Evolutionary conservation across 495 filamentous ascomycete species (phyloP).

Genomic region (Apodospora peruviana): DNA sequence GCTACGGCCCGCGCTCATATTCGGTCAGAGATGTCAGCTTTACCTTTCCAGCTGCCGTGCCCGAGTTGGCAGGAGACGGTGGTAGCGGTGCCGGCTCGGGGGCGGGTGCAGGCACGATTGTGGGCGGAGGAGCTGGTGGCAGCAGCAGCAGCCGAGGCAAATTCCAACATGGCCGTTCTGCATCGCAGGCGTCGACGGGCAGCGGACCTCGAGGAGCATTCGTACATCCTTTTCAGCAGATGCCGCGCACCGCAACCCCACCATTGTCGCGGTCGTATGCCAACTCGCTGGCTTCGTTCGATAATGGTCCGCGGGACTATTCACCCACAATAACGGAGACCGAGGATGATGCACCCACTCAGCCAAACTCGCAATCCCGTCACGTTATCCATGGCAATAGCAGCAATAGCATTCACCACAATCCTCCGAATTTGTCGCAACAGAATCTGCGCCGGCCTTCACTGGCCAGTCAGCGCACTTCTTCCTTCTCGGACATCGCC

Average conservation of each 20-base stretch:
- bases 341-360: constrained; percentile 35
- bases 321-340: constrained; percentile 45
- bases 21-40: constrained; percentile 27
- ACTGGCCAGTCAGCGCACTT: constrained; percentile 36
- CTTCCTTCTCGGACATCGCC: constrained; percentile 33
- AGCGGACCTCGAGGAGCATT: constrained; percentile 38
- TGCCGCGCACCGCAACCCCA: constrained; percentile 50
- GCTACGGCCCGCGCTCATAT: constrained; percentile 10
- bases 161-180: constrained; percentile 45
- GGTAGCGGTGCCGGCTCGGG: background rate
- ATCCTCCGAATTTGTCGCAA: constrained; percentile 13
- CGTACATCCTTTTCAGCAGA: constrained; percentile 54
- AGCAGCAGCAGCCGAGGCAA: constrained; percentile 15
- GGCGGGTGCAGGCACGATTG: background rate
- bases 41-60: constrained; percentile 9
- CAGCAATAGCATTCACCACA: background rate
- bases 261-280: constrained; percentile 42
- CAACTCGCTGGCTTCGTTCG: constrained; percentile 44
- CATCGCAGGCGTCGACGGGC: constrained; percentile 47
- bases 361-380: constrained; percentile 11
- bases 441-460: constrained; percentile 28
- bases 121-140: constrained; percentile 3
- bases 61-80: background rate
- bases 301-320: constrained; percentile 35
- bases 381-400: constrained; percentile 4